phyloP scores from a whole-genome alignment of 139 green algal species.

The Marvania coccoides region DNA sequence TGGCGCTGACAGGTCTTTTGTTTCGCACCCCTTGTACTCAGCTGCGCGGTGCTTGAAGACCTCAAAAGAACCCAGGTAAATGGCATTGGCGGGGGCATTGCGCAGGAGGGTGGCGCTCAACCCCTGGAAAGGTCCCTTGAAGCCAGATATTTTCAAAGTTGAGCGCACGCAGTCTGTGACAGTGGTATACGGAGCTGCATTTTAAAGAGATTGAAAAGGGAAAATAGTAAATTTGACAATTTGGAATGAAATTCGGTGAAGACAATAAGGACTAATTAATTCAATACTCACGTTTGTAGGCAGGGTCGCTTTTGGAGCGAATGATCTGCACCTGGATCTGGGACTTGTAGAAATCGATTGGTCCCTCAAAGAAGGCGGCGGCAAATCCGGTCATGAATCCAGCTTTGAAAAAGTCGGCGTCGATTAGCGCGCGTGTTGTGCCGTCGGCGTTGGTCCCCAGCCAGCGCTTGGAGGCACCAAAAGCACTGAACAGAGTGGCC shows the following conservation, averaged over 20 bases:
- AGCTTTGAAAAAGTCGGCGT: slow-evolving; percentile 67
- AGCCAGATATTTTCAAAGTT: slow-evolving; percentile 63
- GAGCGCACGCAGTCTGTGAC: slow-evolving; percentile 60
- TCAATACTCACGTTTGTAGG: slow-evolving; percentile 67
- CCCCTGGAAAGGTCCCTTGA: slow-evolving; percentile 80
- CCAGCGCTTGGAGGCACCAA: slow-evolving; percentile 75
- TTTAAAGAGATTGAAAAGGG: neutral
- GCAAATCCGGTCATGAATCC: slow-evolving; percentile 75
- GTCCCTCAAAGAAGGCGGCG: slow-evolving; percentile 79
- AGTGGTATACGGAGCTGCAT: slow-evolving; percentile 74
- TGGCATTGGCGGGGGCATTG: slow-evolving; percentile 86
- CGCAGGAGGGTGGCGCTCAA: slow-evolving; percentile 73
- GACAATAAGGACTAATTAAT: slow-evolving; percentile 2
- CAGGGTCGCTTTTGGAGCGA: slow-evolving; percentile 57
- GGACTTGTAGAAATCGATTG: slow-evolving; percentile 96
- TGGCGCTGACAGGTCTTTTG: slow-evolving; percentile 18
- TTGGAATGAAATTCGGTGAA: neutral
- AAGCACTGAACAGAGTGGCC: slow-evolving; percentile 78
- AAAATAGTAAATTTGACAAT: neutral
- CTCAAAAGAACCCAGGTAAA: slow-evolving; percentile 94
- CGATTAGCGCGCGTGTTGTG: slow-evolving; percentile 36
- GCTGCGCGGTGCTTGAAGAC: slow-evolving; percentile 66
- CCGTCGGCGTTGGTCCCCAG: slow-evolving; percentile 73
- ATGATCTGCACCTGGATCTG: slow-evolving; percentile 95
- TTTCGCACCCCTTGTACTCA: slow-evolving; percentile 11